Conservation (phyloP, 169 alveolate genomes). For the Perkinsus olseni region DNA sequence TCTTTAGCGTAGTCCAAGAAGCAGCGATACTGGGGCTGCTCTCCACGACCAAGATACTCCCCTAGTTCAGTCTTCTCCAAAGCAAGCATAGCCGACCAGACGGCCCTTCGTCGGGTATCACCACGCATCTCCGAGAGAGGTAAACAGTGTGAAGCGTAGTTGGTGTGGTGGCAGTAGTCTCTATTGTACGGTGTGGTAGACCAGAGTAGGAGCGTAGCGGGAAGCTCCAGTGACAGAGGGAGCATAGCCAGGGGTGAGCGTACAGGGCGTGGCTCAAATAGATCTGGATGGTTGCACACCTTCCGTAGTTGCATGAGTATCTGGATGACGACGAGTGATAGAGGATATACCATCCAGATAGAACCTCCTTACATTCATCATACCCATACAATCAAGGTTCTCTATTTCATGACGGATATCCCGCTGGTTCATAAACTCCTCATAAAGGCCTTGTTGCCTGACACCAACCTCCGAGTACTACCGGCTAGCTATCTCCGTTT, state of each 20-base stretch:
- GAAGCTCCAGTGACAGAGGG: constrained; percentile 51
- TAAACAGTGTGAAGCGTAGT: constrained; percentile 13
- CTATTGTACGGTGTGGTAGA: constrained; percentile 9
- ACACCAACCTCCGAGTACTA: neutral
- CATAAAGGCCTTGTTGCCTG: constrained; percentile 88
- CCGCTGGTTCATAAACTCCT: constrained; percentile 81
- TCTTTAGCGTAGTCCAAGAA: neutral
- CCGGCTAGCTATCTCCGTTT: neutral
- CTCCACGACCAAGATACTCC: neutral
- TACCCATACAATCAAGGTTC: constrained; percentile 76
- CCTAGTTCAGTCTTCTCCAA: neutral
- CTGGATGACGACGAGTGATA: too few relatives aligned
- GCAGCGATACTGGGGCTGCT: neutral
- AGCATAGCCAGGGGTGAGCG: constrained; percentile 71
- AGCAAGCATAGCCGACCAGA: neutral
- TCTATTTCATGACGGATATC: constrained; percentile 37
- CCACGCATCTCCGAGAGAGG: neutral
- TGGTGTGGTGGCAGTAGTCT: constrained; percentile 10
- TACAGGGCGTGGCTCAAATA: constrained; percentile 84
- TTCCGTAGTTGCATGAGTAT: constrained; percentile 61
- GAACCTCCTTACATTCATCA: constrained; percentile 87
- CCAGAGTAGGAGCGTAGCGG: constrained; percentile 14
- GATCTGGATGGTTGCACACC: constrained; percentile 98
- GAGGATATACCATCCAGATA: too few relatives aligned
- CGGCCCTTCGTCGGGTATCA: neutral